A percentile compares a stretch with the other conserved stretches of the same genome.
Conservation (phyloP, 2,329 filamentous ascomycete genomes). For the Colletotrichum orchidophilum region DNA sequence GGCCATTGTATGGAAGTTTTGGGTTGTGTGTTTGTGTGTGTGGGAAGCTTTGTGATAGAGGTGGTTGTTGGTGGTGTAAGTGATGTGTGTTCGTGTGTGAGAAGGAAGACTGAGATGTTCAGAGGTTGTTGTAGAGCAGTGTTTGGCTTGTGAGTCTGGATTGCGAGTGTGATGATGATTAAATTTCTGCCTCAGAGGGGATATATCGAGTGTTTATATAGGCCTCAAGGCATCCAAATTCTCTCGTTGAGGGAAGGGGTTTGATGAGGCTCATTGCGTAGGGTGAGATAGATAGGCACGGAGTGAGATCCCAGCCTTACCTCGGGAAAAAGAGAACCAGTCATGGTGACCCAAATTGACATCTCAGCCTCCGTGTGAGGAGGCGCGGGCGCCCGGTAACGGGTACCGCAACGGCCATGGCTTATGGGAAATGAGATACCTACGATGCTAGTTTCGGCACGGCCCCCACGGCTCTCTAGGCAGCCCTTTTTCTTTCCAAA, state of each 20-base stretch:
- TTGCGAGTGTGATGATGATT: slow-evolving; percentile 21
- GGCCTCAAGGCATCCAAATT: slow-evolving; percentile 7
- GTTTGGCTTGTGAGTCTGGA: slow-evolving; percentile 7
- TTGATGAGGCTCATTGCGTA: slow-evolving; percentile 24
- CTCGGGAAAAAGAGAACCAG: not conserved
- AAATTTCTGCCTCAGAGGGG: slow-evolving; percentile 6
- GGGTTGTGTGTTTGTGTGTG: slow-evolving; percentile 14
- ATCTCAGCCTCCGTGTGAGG: slow-evolving; percentile 24
- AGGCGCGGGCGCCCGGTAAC: slow-evolving; percentile 14
- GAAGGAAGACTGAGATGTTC: not conserved
- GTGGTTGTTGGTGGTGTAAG: slow-evolving; percentile 39
- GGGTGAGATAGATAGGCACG: not conserved
- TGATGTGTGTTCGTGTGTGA: slow-evolving; percentile 36
- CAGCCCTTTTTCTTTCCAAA: slow-evolving; percentile 23
- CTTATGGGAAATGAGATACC: not conserved
- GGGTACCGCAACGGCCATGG: slow-evolving; percentile 2
- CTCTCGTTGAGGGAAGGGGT: not conserved
- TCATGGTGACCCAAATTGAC: not conserved
- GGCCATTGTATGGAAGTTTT: slow-evolving; percentile 45
- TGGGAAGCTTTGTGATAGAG: slow-evolving; percentile 1
- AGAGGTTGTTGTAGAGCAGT: slow-evolving; percentile 1
- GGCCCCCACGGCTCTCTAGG: slow-evolving; percentile 28
- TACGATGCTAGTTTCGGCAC: slow-evolving; percentile 18
- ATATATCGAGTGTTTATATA: slow-evolving; percentile 28
- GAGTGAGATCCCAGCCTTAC: slow-evolving; percentile 19